These are phyloP conservation scores for Fragaria nilgerrensis DNA, from an alignment of 306 rosid genomes.

Conservation along the genomic window DNA sequence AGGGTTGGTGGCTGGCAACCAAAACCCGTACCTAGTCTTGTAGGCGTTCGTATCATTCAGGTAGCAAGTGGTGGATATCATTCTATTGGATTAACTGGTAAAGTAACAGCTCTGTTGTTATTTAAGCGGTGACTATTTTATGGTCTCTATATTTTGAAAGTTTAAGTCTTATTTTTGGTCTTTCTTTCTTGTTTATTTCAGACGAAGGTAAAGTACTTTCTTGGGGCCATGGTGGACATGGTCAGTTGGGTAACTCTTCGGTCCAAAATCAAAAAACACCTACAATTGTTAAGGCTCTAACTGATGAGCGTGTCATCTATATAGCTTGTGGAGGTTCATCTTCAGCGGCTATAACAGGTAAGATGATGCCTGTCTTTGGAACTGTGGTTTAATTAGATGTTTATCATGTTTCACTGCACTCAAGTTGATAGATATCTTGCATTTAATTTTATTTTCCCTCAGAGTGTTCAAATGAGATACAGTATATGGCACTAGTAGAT, in stretches of 20 bases:
- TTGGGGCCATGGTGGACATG: constrained; percentile 96
- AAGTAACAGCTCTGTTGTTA: constrained; percentile 11
- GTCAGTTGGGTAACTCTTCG: constrained; percentile 89
- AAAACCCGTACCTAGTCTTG: constrained; percentile 68
- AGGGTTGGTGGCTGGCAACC: constrained; percentile 90
- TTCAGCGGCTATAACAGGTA: constrained; percentile 88
- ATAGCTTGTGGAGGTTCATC: constrained; percentile 88
- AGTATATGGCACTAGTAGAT: neutral
- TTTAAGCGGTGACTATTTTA: constrained; percentile 4
- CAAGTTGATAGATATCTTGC: neutral
- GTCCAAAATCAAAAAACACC: constrained; percentile 65
- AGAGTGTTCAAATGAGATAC: neutral
- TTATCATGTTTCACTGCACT: neutral
- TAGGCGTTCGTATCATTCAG: constrained; percentile 58
- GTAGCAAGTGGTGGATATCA: constrained; percentile 93
- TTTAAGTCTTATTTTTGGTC: constrained; percentile 10
- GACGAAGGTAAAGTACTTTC: constrained; percentile 91
- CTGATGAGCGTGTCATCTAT: constrained; percentile 46
- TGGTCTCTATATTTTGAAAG: constrained; percentile 3
- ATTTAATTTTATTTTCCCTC: neutral
- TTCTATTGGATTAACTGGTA: constrained; percentile 92
- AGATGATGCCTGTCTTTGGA: neutral
- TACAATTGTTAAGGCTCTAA: constrained; percentile 58
- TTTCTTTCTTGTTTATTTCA: constrained; percentile 31
- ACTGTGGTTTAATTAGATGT: neutral